phyloP scores from a whole-genome alignment of 345 rosid species.

The Eucalyptus polyanthemos region DNA sequence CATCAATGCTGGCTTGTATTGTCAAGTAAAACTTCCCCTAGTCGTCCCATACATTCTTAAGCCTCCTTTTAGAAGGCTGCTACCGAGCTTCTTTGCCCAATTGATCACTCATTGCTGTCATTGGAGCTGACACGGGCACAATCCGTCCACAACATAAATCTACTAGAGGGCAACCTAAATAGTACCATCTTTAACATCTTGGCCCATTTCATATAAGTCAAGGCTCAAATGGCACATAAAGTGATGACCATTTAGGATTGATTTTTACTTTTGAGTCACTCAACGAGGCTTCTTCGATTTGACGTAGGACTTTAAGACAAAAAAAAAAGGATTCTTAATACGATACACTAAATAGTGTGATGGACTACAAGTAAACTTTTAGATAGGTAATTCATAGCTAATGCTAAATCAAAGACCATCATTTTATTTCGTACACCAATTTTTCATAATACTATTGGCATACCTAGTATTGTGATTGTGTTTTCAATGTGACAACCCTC shows the following conservation, averaged over 20 bases:
- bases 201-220: fast-evolving
- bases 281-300: fast-evolving
- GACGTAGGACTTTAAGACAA: fast-evolving
- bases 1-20: neutral
- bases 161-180: neutral
- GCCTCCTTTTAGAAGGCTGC: neutral
- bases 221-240: neutral
- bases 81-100: neutral
- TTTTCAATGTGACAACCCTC: neutral
- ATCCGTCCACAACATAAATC: neutral
- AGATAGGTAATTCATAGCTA: neutral
- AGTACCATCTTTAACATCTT: neutral
- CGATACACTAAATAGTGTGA: neutral
- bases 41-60: neutral
- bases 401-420: neutral
- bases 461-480: neutral
- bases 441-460: neutral
- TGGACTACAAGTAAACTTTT: neutral
- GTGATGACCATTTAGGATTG: fast-evolving
- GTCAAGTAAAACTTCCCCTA: neutral
- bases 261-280: fast-evolving
- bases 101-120: neutral
- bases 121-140: neutral
- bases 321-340: neutral
- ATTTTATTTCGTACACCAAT: neutral